Conservation (phyloP, 164 flowering plant species). For the Magnolia changhungtana region DNA sequence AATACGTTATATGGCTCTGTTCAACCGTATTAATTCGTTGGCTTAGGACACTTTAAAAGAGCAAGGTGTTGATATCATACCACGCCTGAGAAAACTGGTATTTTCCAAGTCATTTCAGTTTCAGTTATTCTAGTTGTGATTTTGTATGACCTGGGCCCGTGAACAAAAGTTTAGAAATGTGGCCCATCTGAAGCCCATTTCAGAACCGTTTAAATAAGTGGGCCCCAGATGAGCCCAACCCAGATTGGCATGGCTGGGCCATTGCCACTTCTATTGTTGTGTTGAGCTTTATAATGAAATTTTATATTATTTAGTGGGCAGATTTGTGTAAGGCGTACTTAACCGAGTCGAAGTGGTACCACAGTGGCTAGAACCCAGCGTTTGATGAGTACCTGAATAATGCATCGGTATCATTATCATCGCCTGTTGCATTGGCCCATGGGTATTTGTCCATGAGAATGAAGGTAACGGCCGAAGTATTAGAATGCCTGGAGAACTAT, state of each 20-base stretch:
- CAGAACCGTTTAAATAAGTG: too few species aligned
- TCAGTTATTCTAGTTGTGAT: background rate
- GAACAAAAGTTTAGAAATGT: too few species aligned
- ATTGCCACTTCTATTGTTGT: too few species aligned
- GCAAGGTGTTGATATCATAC: background rate
- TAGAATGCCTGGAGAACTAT: slow-evolving; percentile 13
- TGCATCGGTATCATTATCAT: slow-evolving; percentile 48
- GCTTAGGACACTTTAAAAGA: background rate
- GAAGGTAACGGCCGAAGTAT: slow-evolving; percentile 7
- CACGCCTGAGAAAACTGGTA: background rate
- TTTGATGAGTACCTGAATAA: slow-evolving; percentile 42
- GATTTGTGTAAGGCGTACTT: slow-evolving; percentile 40
- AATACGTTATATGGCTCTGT: background rate
- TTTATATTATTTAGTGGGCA: slow-evolving; percentile 14
- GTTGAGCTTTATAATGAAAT: too few species aligned
- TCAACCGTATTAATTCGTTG: background rate
- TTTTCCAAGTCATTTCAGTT: background rate
- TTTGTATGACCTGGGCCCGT: too few species aligned
- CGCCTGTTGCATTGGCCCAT: slow-evolving; percentile 29
- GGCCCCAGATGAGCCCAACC: too few species aligned
- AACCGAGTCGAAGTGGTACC: slow-evolving; percentile 54
- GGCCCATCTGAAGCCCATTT: too few species aligned
- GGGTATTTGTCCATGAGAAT: slow-evolving; percentile 21
- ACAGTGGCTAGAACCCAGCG: slow-evolving; percentile 33
- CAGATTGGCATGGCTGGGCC: too few species aligned